phyloP scores from a whole-genome alignment of 441 rosid genomes.

The Biscutella laevigata region DNA sequence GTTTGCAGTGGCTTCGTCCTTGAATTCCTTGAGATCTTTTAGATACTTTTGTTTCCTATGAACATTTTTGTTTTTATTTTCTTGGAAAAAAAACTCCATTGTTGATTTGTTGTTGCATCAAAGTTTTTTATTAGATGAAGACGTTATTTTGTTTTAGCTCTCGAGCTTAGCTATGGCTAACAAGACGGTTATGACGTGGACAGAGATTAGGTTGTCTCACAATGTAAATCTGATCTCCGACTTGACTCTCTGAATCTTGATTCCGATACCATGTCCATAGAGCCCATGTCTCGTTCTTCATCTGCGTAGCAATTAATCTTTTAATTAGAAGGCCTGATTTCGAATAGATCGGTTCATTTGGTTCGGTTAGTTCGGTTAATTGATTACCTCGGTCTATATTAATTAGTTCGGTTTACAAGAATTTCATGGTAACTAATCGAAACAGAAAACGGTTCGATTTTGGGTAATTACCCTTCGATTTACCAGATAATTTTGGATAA shows the following conservation, averaged over 20 bases:
- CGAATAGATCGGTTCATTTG: too few relatives aligned
- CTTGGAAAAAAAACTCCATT: background rate
- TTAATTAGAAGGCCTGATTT: background rate
- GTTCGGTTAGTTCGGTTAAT: too few relatives aligned
- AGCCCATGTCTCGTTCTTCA: slow-evolving; percentile 60
- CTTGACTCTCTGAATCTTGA: slow-evolving; percentile 33
- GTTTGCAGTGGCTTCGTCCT: slow-evolving; percentile 67
- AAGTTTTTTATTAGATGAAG: background rate
- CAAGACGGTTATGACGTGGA: slow-evolving; percentile 22
- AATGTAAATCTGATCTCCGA: slow-evolving; percentile 49
- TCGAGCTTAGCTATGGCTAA: slow-evolving; percentile 18
- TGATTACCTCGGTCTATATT: too few relatives aligned
- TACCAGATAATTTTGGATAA: too few relatives aligned
- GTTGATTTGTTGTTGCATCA: background rate
- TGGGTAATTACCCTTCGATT: too few relatives aligned
- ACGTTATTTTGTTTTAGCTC: background rate
- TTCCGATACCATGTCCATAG: slow-evolving; percentile 64
- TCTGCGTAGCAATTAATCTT: slow-evolving; percentile 17
- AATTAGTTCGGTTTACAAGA: too few relatives aligned
- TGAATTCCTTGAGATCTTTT: slow-evolving; percentile 83
- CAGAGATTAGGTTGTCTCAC: slow-evolving; percentile 51
- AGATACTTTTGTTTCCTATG: slow-evolving; percentile 1
- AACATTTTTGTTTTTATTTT: background rate
- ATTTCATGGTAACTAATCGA: too few relatives aligned
- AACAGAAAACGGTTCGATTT: too few relatives aligned